Evolutionary conservation across 169 alveolate species (phyloP).

Genomic region (Cryptosporidium sp.): DNA sequence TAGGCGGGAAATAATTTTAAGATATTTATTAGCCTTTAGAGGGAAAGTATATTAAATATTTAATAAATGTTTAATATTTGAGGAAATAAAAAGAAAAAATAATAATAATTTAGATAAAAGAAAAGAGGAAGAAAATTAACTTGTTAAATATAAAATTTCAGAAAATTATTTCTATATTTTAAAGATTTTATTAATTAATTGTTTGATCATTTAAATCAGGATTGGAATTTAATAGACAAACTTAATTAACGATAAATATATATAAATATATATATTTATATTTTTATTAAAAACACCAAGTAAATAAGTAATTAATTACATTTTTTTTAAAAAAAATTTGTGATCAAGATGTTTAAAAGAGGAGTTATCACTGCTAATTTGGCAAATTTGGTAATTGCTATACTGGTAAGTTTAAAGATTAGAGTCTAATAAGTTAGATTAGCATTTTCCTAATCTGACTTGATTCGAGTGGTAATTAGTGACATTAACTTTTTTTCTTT

Average conservation of each 20-base stretch:
- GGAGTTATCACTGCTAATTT: conserved; percentile 62
- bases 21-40: conserved; percentile 20
- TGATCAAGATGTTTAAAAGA: conserved; percentile 36
- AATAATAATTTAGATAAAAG: not conserved
- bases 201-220: not conserved
- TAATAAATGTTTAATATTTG: no score
- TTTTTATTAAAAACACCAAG: not conserved
- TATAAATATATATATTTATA: conserved; percentile 2
- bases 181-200: not conserved
- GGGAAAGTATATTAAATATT: not conserved
- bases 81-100: not conserved
- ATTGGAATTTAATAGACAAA: not conserved
- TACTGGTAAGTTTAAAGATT: conserved; percentile 44
- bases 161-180: not conserved
- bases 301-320: not conserved
- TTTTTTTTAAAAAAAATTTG: not conserved
- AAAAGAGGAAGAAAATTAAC: no score
- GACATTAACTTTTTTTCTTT: not conserved
- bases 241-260: not conserved
- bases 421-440: not conserved
- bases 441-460: not conserved
- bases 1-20: conserved; percentile 41
- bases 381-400: conserved; percentile 43
- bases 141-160: not conserved
- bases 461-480: not conserved